These are phyloP conservation scores for Serpula lacrymans DNA, from an alignment of 768 basidiomycete genomes.

Conservation along the genomic window DNA sequence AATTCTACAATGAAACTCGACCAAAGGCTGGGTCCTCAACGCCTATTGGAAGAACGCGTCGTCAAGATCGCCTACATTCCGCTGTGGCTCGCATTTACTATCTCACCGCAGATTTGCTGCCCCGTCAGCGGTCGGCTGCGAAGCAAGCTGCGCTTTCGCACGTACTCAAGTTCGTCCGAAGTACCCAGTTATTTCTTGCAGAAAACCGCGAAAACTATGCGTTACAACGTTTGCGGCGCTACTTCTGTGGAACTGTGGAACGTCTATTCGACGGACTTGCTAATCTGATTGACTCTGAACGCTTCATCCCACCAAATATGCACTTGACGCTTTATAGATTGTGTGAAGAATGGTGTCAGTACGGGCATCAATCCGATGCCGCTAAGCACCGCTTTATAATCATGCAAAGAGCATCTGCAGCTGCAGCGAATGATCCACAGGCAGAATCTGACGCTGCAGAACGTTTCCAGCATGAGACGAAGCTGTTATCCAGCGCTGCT, in stretches of 20 bases:
- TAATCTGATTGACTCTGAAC: constrained; percentile 67
- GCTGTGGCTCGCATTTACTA: constrained; percentile 88
- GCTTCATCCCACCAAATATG: constrained; percentile 71
- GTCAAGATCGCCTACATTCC: constrained; percentile 77
- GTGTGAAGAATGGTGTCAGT: constrained; percentile 93
- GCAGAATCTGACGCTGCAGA: constrained; percentile 51
- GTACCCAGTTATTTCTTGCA: constrained; percentile 75
- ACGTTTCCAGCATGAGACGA: constrained; percentile 67
- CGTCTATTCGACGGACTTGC: constrained; percentile 77
- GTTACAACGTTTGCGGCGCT: constrained; percentile 78
- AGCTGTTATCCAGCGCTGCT: constrained; percentile 72
- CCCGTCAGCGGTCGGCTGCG: constrained; percentile 62
- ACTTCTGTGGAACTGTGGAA: constrained; percentile 88
- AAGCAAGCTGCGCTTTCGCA: constrained; percentile 73
- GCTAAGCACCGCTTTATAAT: constrained; percentile 63
- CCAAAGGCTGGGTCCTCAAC: constrained; percentile 44
- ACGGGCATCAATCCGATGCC: constrained; percentile 72
- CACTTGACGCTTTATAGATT: constrained; percentile 78
- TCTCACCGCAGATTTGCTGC: constrained; percentile 75
- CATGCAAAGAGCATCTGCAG: constrained; percentile 67
- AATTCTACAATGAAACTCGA: constrained; percentile 71
- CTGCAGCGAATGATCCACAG: constrained; percentile 52
- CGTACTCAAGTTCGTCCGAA: constrained; percentile 83
- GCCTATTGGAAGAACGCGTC: constrained; percentile 54
- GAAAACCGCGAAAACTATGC: constrained; percentile 75